Conservation (phyloP, 768 basidiomycete species). For the Tylopilus sp. region DNA sequence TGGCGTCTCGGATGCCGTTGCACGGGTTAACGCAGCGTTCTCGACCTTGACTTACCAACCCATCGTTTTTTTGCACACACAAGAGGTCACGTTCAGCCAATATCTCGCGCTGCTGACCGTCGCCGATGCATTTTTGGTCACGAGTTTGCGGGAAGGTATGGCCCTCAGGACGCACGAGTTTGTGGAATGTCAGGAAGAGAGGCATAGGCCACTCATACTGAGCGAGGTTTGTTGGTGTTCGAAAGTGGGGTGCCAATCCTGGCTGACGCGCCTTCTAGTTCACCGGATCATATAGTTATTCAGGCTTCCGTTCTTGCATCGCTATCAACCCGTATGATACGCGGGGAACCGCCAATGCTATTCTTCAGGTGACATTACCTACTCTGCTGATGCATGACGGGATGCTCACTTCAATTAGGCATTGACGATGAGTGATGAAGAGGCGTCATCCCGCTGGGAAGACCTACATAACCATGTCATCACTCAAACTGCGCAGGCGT, state of each 20-base stretch:
- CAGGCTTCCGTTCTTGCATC: conserved; percentile 83
- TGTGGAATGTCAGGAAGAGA: conserved; percentile 77
- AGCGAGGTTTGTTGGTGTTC: conserved; percentile 55
- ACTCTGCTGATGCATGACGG: background rate
- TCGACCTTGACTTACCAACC: conserved; percentile 86
- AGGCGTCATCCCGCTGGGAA: conserved; percentile 75
- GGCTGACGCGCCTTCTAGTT: conserved; percentile 43
- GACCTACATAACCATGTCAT: conserved; percentile 84
- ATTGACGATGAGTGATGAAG: conserved; percentile 72
- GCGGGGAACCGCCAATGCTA: conserved; percentile 80
- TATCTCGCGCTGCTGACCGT: conserved; percentile 79
- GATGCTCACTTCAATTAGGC: conserved; percentile 37
- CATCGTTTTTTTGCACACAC: conserved; percentile 80
- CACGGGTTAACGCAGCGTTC: conserved; percentile 79
- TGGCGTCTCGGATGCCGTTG: conserved; percentile 66
- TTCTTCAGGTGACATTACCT: conserved; percentile 42
- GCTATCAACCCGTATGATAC: conserved; percentile 85
- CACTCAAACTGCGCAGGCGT: conserved; percentile 83
- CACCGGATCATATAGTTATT: conserved; percentile 82
- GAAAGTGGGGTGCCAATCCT: background rate
- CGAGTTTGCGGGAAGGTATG: conserved; percentile 86
- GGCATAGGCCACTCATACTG: conserved; percentile 67
- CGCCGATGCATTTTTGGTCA: conserved; percentile 83
- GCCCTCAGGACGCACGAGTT: conserved; percentile 77
- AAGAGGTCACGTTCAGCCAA: conserved; percentile 81